These are phyloP conservation scores for Russula ochroleuca DNA, from an alignment of 768 basidiomycete species.

Conservation along the genomic window DNA sequence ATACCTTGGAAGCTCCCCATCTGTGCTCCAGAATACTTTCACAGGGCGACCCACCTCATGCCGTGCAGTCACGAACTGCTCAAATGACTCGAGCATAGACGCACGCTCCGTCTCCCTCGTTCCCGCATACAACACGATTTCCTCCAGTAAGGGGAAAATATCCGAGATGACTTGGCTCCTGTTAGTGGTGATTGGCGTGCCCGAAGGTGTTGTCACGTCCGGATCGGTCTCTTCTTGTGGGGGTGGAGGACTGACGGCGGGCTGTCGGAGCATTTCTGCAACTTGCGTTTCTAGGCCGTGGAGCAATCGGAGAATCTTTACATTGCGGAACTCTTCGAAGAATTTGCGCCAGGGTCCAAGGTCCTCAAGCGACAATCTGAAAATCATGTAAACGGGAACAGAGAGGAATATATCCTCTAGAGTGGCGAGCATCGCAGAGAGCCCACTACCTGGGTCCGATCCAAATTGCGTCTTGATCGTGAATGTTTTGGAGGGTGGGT, in stretches of 20 bases:
- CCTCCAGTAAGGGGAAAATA: not conserved
- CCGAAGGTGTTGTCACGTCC: not conserved
- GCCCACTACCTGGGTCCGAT: not conserved
- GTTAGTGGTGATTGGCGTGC: no score
- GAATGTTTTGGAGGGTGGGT: not conserved
- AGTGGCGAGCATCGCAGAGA: not conserved
- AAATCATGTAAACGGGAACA: no score
- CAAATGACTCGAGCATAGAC: not conserved
- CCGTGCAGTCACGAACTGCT: not conserved
- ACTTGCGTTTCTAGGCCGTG: not conserved
- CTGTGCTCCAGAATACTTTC: not conserved
- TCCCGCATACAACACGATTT: not conserved
- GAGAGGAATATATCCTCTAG: not conserved
- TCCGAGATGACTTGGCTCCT: not conserved
- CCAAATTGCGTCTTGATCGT: no score
- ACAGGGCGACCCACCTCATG: not conserved
- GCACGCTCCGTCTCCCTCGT: no score
- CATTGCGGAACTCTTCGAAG: not conserved
- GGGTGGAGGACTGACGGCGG: no score
- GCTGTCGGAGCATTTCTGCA: not conserved
- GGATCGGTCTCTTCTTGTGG: not conserved
- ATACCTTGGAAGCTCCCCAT: not conserved
- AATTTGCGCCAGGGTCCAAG: not conserved
- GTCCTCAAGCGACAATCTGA: fast-evolving
- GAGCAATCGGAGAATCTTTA: not conserved